Evolutionary conservation across 768 basidiomycete genomes (phyloP).

Genomic region (Leccinum arenicola): DNA sequence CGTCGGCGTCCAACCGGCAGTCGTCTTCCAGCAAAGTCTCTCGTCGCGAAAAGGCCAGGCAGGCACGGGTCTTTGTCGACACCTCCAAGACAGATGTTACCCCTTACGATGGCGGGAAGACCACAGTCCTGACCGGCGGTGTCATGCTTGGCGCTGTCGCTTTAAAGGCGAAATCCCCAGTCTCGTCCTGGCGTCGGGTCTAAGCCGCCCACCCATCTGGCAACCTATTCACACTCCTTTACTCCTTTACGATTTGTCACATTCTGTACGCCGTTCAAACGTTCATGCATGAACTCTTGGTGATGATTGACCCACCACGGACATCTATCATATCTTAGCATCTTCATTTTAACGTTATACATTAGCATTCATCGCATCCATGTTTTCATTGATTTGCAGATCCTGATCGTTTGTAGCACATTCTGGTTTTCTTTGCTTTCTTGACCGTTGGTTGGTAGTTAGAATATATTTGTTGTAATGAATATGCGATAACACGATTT

Average conservation of each 20-base stretch:
- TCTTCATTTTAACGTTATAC: slow-evolving; percentile 31
- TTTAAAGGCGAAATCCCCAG: slow-evolving; percentile 30
- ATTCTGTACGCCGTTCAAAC: slow-evolving; percentile 17
- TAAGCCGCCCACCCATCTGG: slow-evolving; percentile 26
- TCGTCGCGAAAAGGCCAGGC: slow-evolving; percentile 66
- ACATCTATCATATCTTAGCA: slow-evolving; percentile 32
- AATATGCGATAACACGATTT: slow-evolving; percentile 2
- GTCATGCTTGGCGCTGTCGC: slow-evolving; percentile 74
- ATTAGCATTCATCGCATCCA: slow-evolving; percentile 29
- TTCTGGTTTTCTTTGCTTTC: slow-evolving; percentile 24
- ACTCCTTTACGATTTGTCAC: slow-evolving; percentile 17
- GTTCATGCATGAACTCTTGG: slow-evolving; percentile 21
- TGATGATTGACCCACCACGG: slow-evolving; percentile 28
- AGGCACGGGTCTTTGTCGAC: slow-evolving; percentile 72
- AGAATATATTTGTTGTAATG: slow-evolving; percentile 33
- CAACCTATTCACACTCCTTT: slow-evolving; percentile 24
- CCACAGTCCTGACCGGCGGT: slow-evolving; percentile 82
- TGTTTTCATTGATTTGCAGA: slow-evolving; percentile 22
- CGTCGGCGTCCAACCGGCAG: slow-evolving; percentile 39
- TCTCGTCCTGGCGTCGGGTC: slow-evolving; percentile 59
- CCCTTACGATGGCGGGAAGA: slow-evolving; percentile 85
- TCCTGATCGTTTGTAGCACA: slow-evolving; percentile 32
- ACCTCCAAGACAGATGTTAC: slow-evolving; percentile 75
- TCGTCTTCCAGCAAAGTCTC: slow-evolving; percentile 52
- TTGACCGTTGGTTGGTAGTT: slow-evolving; percentile 20